phyloP scores from a whole-genome alignment of 805 yeast species.

The Saccharomycopsis fermentans region DNA sequence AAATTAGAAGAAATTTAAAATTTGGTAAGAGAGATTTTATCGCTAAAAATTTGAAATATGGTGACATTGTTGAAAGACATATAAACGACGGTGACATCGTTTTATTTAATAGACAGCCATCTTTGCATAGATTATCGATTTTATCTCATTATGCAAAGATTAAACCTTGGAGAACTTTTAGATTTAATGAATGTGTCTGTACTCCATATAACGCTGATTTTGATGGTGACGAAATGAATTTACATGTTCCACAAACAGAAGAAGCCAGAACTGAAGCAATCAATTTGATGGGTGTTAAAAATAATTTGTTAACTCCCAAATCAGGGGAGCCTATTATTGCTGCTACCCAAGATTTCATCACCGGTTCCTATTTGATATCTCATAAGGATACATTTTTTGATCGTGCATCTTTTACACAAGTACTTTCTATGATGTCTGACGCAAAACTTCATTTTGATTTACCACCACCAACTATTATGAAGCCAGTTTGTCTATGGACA shows the following conservation, averaged over 20 bases:
- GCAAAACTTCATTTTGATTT: slow-evolving; percentile 79
- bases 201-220: slow-evolving; percentile 99
- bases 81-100: slow-evolving; percentile 96
- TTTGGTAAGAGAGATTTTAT: slow-evolving; percentile 77
- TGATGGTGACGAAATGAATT: slow-evolving; percentile 98
- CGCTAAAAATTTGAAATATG: slow-evolving; percentile 68
- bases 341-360: slow-evolving; percentile 98
- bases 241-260: slow-evolving; percentile 98
- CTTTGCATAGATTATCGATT: slow-evolving; percentile 88
- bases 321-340: slow-evolving; percentile 99
- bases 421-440: slow-evolving; percentile 93
- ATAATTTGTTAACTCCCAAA: slow-evolving; percentile 88
- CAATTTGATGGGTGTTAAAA: slow-evolving; percentile 94
- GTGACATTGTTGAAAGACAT: slow-evolving; percentile 94
- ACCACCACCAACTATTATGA: slow-evolving; percentile 90
- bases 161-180: slow-evolving; percentile 95
- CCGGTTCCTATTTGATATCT: slow-evolving; percentile 88
- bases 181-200: slow-evolving; percentile 97
- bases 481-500: slow-evolving; percentile 89
- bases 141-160: slow-evolving; percentile 92
- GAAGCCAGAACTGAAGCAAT: slow-evolving; percentile 99
- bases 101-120: slow-evolving; percentile 94
- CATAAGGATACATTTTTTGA: slow-evolving; percentile 91
- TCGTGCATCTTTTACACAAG: slow-evolving; percentile 71
- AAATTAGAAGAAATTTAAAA: slow-evolving; percentile 75